A percentile compares a stretch with the other conserved stretches of the same genome.
phyloP scores from a whole-genome alignment of 2,329 filamentous ascomycete genomes.

The Beauveria australis region DNA sequence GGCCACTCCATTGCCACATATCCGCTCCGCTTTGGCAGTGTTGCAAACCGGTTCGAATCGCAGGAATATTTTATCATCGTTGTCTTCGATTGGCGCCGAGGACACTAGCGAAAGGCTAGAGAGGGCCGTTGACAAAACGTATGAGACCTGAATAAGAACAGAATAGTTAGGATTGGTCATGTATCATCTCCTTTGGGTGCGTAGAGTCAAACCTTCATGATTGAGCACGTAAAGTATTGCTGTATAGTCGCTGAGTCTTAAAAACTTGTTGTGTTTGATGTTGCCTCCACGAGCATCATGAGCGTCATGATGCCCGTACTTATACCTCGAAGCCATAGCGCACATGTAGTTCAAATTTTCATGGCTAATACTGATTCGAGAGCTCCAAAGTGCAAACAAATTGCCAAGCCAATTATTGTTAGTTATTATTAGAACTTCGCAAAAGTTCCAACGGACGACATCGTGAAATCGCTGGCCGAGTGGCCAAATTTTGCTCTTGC shows the following conservation, averaged over 20 bases:
- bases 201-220: neutral
- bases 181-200: neutral
- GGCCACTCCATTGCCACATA: neutral
- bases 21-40: neutral
- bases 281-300: neutral
- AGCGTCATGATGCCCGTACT: neutral
- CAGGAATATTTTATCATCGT: neutral
- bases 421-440: neutral
- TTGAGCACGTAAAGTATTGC: neutral
- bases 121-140: neutral
- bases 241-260: no score
- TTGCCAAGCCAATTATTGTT: neutral
- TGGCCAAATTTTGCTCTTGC: neutral
- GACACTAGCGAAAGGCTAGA: neutral
- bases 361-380: neutral
- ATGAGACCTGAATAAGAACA: neutral
- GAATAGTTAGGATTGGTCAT: neutral
- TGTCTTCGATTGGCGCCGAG: neutral
- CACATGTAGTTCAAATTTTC: no score
- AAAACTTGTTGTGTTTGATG: neutral
- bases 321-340: neutral
- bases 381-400: neutral
- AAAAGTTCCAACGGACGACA: neutral
- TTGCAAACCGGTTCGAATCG: no score
- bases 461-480: neutral